Percentiles rank a stretch among this genome's conserved stretches.
Evolutionary conservation across 2,329 filamentous ascomycete genomes (phyloP).

Genomic region (Neoascochyta sp.): DNA sequence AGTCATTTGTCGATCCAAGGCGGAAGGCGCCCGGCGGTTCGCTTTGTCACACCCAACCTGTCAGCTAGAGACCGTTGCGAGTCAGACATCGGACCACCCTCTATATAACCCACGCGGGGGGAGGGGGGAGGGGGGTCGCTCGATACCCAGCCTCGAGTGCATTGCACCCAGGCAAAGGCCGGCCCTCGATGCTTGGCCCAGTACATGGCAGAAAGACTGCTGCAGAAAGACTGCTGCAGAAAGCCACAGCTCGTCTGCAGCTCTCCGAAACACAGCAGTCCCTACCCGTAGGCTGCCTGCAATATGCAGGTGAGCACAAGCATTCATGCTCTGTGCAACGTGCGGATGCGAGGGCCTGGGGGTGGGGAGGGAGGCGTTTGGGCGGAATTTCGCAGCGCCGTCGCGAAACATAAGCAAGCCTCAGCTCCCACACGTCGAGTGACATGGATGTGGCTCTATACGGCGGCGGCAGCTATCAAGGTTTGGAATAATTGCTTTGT

Average conservation of each 20-base stretch:
- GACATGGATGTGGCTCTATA: conserved; percentile 6
- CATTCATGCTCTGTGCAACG: conserved; percentile 23
- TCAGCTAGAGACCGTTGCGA: conserved; percentile 15
- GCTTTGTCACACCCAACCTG: conserved; percentile 16
- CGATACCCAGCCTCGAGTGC: conserved; percentile 12
- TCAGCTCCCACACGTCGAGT: conserved; percentile 1
- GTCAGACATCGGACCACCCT: background rate
- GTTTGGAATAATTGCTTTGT: conserved; percentile 1
- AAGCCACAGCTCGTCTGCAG: conserved; percentile 14
- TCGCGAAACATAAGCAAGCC: conserved; percentile 3
- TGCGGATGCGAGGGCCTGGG: conserved; percentile 14
- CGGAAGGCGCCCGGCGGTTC: conserved; percentile 6
- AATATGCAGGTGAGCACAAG: conserved; percentile 21
- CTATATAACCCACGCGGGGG: conserved; percentile 17
- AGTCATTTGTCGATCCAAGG: conserved; percentile 8
- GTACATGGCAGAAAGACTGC: too few relatives aligned
- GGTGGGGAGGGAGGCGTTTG: conserved; percentile 2
- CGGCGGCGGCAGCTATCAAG: conserved; percentile 2
- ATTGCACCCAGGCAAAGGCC: conserved; percentile 15
- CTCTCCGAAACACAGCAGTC: conserved; percentile 16
- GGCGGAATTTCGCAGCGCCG: conserved; percentile 2
- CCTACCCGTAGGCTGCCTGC: conserved; percentile 15
- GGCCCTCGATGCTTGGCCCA: conserved; percentile 14
- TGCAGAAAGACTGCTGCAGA: conserved; percentile 28
- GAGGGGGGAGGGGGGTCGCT: too few relatives aligned